These are phyloP conservation scores for Fusarium sp. DNA, from an alignment of 2,329 filamentous ascomycete genomes.

Conservation along the genomic window DNA sequence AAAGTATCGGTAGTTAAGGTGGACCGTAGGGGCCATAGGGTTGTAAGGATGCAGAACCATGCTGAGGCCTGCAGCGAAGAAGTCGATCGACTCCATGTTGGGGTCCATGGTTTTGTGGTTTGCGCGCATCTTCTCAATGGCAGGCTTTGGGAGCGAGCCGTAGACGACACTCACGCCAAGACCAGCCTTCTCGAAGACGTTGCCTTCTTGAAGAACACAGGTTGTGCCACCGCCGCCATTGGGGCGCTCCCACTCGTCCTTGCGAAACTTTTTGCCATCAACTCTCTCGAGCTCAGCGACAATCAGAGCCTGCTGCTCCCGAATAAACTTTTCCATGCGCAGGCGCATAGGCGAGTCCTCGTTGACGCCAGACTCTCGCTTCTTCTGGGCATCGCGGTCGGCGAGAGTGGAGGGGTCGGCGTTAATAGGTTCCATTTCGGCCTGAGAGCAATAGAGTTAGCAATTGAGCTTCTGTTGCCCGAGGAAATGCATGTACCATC, in stretches of 20 bases:
- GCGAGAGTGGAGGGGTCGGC: conserved; percentile 78
- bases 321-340: conserved; percentile 97
- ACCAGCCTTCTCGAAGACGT: conserved; percentile 97
- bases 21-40: conserved; percentile 96
- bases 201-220: conserved; percentile 94
- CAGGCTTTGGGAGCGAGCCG: conserved; percentile 84
- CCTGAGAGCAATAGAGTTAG: conserved; percentile 47
- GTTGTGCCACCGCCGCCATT: conserved; percentile 93
- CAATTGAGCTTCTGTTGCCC: conserved; percentile 7
- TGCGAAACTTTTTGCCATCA: conserved; percentile 83
- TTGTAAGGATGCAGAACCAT: conserved; percentile 94
- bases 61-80: conserved; percentile 94
- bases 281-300: conserved; percentile 83
- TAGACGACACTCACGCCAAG: conserved; percentile 97
- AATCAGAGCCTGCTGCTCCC: conserved; percentile 89
- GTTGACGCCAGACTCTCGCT: conserved; percentile 74
- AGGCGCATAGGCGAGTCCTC: conserved; percentile 92
- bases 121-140: conserved; percentile 91
- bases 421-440: conserved; percentile 53
- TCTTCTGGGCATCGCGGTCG: conserved; percentile 83
- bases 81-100: conserved; percentile 84
- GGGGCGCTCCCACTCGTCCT: conserved; percentile 87
- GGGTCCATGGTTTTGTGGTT: conserved; percentile 91
- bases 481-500: conserved; percentile 57
- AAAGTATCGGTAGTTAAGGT: conserved; percentile 98